Conservation (phyloP, 192 early-diverging fungal species). For the Coemansia sp. region DNA sequence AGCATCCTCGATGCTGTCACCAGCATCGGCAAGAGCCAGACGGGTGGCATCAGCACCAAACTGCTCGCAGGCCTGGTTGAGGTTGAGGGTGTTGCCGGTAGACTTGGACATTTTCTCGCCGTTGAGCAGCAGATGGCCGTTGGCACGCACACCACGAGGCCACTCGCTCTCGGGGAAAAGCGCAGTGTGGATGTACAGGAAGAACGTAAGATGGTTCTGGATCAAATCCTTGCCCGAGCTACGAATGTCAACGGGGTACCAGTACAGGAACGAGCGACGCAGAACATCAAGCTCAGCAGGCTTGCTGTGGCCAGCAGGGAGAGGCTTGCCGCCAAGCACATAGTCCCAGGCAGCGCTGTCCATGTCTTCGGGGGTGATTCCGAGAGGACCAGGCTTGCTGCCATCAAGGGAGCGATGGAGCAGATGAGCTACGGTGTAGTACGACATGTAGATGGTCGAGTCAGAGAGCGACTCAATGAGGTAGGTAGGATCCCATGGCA, state of each 20-base stretch:
- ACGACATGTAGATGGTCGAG: constrained; percentile 99
- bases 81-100: constrained; percentile 92
- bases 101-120: constrained; percentile 98
- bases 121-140: constrained; percentile 96
- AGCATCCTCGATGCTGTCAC: constrained; percentile 95
- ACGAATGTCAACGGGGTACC: constrained; percentile 97
- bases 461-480: constrained; percentile 96
- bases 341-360: constrained; percentile 91
- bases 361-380: constrained; percentile 80
- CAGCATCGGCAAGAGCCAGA: constrained; percentile 93
- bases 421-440: constrained; percentile 95
- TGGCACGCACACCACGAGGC: constrained; percentile 82
- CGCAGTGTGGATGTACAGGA: constrained; percentile 93
- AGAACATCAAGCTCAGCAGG: constrained; percentile 68
- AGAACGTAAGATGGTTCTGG: constrained; percentile 97
- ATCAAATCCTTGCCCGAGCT: constrained; percentile 96
- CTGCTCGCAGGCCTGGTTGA: constrained; percentile 70
- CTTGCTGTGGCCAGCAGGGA: constrained; percentile 54
- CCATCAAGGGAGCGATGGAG: constrained; percentile 89
- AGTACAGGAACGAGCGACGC: constrained; percentile 92
- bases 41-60: constrained; percentile 97
- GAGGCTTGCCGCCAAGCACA: constrained; percentile 69
- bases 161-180: constrained; percentile 89
- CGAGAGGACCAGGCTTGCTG: constrained; percentile 66
- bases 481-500: constrained; percentile 92